phyloP scores from a whole-genome alignment of 1,139 yeast genomes.

The Sugiyamaella japonica region DNA sequence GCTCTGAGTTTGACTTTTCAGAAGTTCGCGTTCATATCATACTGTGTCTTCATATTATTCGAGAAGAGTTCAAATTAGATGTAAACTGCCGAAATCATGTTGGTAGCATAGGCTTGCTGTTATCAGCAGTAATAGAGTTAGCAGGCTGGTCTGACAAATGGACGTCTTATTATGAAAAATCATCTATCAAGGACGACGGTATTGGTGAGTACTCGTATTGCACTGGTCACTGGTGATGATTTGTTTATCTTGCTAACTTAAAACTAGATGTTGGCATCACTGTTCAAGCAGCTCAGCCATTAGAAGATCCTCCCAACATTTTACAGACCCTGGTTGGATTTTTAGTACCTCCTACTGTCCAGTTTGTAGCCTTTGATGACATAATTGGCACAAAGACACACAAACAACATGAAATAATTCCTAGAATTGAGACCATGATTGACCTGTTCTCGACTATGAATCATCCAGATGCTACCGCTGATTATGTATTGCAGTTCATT shows the following conservation, averaged over 20 bases:
- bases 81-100: constrained; percentile 46
- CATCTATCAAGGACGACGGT: neutral
- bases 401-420: constrained; percentile 46
- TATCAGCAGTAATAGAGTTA: constrained; percentile 64
- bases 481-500: constrained; percentile 60
- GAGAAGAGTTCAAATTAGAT: constrained; percentile 73
- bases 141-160: constrained; percentile 77
- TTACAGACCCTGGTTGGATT: constrained; percentile 24
- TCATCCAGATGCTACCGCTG: constrained; percentile 45
- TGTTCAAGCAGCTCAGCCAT: constrained; percentile 25
- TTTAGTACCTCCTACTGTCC: constrained; percentile 22
- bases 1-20: constrained; percentile 25
- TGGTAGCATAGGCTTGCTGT: constrained; percentile 49
- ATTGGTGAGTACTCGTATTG: constrained; percentile 4
- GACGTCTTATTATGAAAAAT: constrained; percentile 53
- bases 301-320: constrained; percentile 32
- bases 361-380: constrained; percentile 41
- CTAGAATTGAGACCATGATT: constrained; percentile 19
- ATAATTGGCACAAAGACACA: constrained; percentile 58
- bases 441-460: constrained; percentile 46
- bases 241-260: neutral
- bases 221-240: no score
- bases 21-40: constrained; percentile 59
- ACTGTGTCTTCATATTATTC: constrained; percentile 66
- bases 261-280: neutral